Evolutionary conservation across 768 basidiomycete genomes (phyloP).

Genomic region (Podaxis rugospora): DNA sequence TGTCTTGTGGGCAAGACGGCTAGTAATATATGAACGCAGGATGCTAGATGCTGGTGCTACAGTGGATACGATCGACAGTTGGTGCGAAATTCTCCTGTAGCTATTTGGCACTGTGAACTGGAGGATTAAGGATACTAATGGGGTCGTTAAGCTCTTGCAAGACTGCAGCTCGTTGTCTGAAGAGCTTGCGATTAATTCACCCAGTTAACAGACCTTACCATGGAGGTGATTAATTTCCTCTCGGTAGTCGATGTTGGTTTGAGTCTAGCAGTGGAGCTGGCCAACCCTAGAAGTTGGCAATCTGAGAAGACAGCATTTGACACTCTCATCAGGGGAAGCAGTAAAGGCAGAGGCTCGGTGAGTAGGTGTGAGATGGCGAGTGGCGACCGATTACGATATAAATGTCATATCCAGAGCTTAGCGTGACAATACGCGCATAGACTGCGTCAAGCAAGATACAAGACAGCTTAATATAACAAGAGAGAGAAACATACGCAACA

Average conservation of each 20-base stretch:
- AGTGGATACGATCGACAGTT: neutral
- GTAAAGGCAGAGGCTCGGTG: neutral
- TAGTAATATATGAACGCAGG: neutral
- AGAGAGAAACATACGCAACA: no score
- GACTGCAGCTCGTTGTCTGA: neutral
- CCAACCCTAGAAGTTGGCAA: neutral
- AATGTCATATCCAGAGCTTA: no score
- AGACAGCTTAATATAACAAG: no score
- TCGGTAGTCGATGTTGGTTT: neutral
- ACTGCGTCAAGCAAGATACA: no score
- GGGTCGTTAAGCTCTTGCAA: neutral
- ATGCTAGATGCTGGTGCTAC: neutral
- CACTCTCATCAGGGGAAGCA: neutral
- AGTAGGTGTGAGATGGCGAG: neutral
- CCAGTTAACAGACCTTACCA: neutral
- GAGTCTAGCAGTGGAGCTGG: neutral
- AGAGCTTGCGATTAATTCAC: neutral
- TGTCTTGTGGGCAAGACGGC: neutral
- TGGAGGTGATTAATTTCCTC: neutral
- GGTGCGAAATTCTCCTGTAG: neutral
- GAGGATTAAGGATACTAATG: neutral
- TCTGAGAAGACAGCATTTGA: neutral
- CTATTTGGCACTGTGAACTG: neutral
- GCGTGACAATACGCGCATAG: no score
- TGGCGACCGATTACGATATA: no score